Evolutionary conservation across 352 stramenopile species (phyloP), one percentile per base, ranked within the genome.

Genomic region (Globisporangium mamillatum): DNA sequence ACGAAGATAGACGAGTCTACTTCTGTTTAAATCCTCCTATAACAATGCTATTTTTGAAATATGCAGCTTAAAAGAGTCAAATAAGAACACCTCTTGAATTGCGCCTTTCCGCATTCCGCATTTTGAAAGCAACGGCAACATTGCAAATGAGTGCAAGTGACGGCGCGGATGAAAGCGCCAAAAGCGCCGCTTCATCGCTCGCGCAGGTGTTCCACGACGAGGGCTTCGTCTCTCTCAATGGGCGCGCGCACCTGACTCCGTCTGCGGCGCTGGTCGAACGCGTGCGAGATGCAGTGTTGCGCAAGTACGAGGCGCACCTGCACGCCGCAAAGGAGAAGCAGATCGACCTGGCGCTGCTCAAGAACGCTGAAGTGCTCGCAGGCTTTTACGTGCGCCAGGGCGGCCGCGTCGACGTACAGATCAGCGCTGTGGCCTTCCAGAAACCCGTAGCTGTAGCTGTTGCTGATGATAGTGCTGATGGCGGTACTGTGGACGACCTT

Each of bases 381-480:
- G 85, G 85, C 22, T 93, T 93, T 36, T 91, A 93, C 73, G 80
- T 90, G 46, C 82, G 85, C 3, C 66, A 90, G 57, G 85, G 85
- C 25, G 85, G 85, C 38, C 81, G 85, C 52, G 77, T 91, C 44
- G 85, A 93, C 72, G 90, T 91, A 80, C 80, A 90, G 29, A 72
- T 93, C 50, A 70, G 63, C 44, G 74, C 62, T 24, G n/a, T 36
- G 36, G 22, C 9, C 46, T 67, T 67, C 24, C 68, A 73, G 59
- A 60, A 66, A 20, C 4, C 41, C 12, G 4, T 69, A 72, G 54
- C 68, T 50, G 34, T 24, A 46, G 6, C 29, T 25, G 46, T 9
- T n/a, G 64, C 2, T 32, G 14, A 16, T 22, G 22, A 24, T 16
- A 16, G 38, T 25, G 36, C 38, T 6, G n/a, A 46, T 27, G 38